These are phyloP conservation scores for Volvox reticuliferus DNA, from an alignment of 139 green algal species.

Conservation along the genomic window DNA sequence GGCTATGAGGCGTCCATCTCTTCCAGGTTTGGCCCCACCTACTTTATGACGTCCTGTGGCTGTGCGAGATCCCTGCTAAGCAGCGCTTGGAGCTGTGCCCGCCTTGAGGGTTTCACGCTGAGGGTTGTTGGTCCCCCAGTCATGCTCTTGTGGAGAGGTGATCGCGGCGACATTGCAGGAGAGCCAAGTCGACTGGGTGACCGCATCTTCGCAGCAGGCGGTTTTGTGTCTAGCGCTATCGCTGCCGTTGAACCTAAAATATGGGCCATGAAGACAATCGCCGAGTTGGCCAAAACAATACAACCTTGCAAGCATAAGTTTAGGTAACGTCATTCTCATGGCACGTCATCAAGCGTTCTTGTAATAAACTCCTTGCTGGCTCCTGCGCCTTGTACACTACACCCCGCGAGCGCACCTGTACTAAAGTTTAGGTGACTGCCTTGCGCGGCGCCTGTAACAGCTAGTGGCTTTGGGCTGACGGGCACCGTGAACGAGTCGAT, in stretches of 20 bases:
- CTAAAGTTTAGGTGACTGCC: not conserved
- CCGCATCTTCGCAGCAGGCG: not conserved
- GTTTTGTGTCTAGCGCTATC: not conserved
- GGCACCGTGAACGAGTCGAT: constrained; percentile 3
- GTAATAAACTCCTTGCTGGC: not conserved
- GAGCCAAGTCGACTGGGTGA: constrained; percentile 26
- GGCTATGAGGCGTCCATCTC: too few species aligned
- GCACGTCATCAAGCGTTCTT: too few species aligned
- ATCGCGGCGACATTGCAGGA: constrained; percentile 9
- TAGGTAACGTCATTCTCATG: too few species aligned
- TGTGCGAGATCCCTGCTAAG: constrained; percentile 25
- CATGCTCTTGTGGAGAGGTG: not conserved
- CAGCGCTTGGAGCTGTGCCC: constrained; percentile 24
- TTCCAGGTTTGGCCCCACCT: not conserved
- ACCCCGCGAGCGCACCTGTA: not conserved
- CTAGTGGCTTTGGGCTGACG: not conserved
- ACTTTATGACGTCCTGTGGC: constrained; percentile 29
- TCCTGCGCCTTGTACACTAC: not conserved
- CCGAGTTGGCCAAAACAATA: too few species aligned
- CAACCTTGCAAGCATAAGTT: too few species aligned
- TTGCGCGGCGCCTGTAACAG: not conserved
- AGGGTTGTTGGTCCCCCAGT: not conserved
- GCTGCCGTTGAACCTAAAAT: not conserved
- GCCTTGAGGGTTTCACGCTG: not conserved
- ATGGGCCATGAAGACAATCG: not conserved